Evolutionary conservation across 345 rosid species (phyloP), one percentile per base, ranked within the genome.

Genomic region (Citrus cavaleriei): DNA sequence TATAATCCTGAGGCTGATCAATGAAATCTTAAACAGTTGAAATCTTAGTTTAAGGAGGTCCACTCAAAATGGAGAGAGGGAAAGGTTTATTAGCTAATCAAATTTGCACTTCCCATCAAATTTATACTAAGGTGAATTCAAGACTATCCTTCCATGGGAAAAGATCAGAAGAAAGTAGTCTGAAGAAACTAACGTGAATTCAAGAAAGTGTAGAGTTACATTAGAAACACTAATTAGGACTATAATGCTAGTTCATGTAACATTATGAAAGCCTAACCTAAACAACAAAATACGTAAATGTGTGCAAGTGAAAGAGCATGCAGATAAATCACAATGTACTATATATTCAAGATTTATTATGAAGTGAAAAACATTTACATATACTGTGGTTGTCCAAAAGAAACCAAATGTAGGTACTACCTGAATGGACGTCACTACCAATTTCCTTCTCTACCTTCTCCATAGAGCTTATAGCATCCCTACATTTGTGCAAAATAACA

Each of bases 361-460:
- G 37, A 42, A 5, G 21, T 22, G 19, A 27, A 77, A 67, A 67
- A 30, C 5, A 18, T 65, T 22, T 2, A 46, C 10, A 30, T 27
- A 66, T 10, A 12, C 3, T 16, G 10, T 37, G 65, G 46, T 10
- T 37, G 46, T 65, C 34, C 34, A 22, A 7, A 58, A 62, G 32
- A 67, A n/a, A 42, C 25, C 22, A 13, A 70, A 38, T 21, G 79
- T 67, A 76, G 28, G 64, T 60, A 76, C 77, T 90, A 93, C 98
- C 98, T 81, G 95, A 84, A 82, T 84, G 90, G 82, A 81, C 79
- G 78, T 88, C 90, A 74, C 75, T 76, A 68, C 86, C 88, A 58
- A 86, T 82, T 70, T 92, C 95, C 87, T 87, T 90, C 5, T 84
- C 79, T 80, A 82, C 85, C 86, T 85, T 91, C 84, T 88, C 91